These are phyloP conservation scores for Epichloe scottii DNA, from an alignment of 2,329 filamentous ascomycete species.

Conservation along the genomic window DNA sequence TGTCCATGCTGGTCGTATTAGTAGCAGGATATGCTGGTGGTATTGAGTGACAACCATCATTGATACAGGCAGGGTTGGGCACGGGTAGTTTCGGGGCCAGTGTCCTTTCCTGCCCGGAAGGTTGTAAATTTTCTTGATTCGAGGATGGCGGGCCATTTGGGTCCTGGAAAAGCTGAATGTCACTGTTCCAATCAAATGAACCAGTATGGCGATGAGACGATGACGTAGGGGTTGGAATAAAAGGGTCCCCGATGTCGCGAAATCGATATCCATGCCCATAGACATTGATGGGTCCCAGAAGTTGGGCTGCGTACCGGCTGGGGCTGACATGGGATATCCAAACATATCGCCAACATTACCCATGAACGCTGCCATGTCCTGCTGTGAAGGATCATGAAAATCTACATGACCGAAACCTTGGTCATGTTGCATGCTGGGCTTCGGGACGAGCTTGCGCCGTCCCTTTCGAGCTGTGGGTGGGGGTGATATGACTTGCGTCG, in stretches of 20 bases:
- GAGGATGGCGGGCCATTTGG: conserved; percentile 21
- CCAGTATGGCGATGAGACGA: conserved; percentile 32
- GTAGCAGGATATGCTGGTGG: conserved; percentile 29
- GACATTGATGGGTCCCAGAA: conserved; percentile 45
- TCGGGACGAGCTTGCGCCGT: conserved; percentile 41
- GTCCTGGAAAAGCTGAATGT: conserved; percentile 43
- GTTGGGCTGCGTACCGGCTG: conserved; percentile 34
- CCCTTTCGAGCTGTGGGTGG: conserved; percentile 45
- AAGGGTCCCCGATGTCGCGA: conserved; percentile 29
- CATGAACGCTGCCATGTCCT: conserved; percentile 35
- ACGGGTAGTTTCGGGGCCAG: conserved; percentile 39
- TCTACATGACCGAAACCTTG: conserved; percentile 40
- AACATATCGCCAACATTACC: conserved; percentile 42
- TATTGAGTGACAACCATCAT: conserved; percentile 19
- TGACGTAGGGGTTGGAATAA: conserved; percentile 26
- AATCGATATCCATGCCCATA: conserved; percentile 51
- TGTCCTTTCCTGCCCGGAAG: conserved; percentile 29
- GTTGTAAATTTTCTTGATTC: conserved; percentile 24
- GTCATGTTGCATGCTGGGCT: conserved; percentile 46
- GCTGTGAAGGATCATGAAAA: conserved; percentile 35
- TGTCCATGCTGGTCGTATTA: conserved; percentile 20
- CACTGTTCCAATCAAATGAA: conserved; percentile 45
- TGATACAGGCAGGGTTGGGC: conserved; percentile 13
- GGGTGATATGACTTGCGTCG: conserved; percentile 43
- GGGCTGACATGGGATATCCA: conserved; percentile 46